phyloP scores from a whole-genome alignment of 441 rosid species.

The Arabidopsis hybrid region DNA sequence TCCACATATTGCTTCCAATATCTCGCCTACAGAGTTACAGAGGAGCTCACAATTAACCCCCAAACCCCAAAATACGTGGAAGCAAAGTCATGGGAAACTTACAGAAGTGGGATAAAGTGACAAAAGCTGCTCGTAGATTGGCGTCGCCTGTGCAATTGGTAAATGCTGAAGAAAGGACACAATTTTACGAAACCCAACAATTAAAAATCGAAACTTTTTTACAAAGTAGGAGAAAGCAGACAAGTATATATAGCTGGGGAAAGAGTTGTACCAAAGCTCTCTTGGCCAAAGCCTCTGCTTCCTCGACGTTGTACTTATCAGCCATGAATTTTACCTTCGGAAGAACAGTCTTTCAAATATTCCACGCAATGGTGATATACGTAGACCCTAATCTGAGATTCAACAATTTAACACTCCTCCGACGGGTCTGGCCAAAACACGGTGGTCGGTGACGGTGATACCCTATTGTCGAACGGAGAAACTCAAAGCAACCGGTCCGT shows the following conservation, averaged over 20 bases:
- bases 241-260: not conserved
- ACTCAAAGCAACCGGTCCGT: not conserved
- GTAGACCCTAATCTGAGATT: constrained; percentile 12
- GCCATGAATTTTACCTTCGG: constrained; percentile 34
- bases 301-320: constrained; percentile 81
- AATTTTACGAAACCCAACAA: constrained; percentile 9
- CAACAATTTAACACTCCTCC: not conserved
- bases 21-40: constrained; percentile 75
- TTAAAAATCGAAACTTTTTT: constrained; percentile 13
- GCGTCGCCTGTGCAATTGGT: constrained; percentile 82
- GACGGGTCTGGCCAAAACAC: constrained; percentile 6
- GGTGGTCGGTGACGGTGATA: constrained; percentile 32
- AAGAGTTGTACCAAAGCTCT: constrained; percentile 59
- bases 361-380: not conserved
- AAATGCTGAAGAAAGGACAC: constrained; percentile 55
- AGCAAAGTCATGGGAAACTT: constrained; percentile 47
- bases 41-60: constrained; percentile 23
- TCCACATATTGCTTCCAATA: constrained; percentile 98
- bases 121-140: constrained; percentile 86
- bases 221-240: not conserved
- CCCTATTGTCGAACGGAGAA: constrained; percentile 8
- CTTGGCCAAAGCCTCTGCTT: constrained; percentile 72
- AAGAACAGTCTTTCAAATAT: constrained; percentile 11
- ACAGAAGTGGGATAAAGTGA: constrained; percentile 85
- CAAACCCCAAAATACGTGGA: not conserved